Base-by-base conservation (phyloP, 371 early-diverging fungal genomes). In the Lichtheimia hyalospora region DNA sequence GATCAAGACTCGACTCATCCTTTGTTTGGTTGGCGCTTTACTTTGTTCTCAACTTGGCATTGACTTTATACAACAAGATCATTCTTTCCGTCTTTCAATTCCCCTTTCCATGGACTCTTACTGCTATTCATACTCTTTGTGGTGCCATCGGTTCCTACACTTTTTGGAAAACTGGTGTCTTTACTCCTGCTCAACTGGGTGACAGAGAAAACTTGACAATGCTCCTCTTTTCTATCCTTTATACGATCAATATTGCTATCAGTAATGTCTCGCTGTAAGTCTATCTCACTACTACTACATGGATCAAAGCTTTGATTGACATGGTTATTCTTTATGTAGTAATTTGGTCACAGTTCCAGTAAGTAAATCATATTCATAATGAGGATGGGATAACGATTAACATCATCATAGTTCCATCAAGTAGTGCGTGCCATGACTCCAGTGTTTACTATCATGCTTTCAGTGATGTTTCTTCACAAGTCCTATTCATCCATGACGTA, bases 71-170 rank as follows among this genome's bases (percentile, higher is more conserved):
- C 74, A 93, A 91, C 83, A 95, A 95, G 75, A 82, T 86, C 53
- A 84, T 95, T 48, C 67, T 86, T 40, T 83, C 86, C 60, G 64
- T 78, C 16, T 95, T 94, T 69, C 79, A 81, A 20, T 93, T 85
- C 67, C 96, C 96, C 10, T 93, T 84, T 71, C 96, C 96, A 12
- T 95, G 94, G 93, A 85, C 90, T 23, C 75, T 95, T 15, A 95
- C 96, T 0, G 92, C 91, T 5, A 82, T 92, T 55, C 96, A 95
- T 62, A 87, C 90, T n/a, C 63, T 92, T 24, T 84, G 87, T 56
- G 84, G 89, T 42, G 80, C 86, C 10, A 60, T 89, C 12, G 93
- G 93, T 2, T 82, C 82, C 52, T 80, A 76, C 28, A 15, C 73
- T 14, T 75, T 89, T 28, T 78, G 70, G 52, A 44, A 61, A 25